Base-by-base conservation (phyloP, 2,329 filamentous ascomycete species). In the Incumbomyces lentus region DNA sequence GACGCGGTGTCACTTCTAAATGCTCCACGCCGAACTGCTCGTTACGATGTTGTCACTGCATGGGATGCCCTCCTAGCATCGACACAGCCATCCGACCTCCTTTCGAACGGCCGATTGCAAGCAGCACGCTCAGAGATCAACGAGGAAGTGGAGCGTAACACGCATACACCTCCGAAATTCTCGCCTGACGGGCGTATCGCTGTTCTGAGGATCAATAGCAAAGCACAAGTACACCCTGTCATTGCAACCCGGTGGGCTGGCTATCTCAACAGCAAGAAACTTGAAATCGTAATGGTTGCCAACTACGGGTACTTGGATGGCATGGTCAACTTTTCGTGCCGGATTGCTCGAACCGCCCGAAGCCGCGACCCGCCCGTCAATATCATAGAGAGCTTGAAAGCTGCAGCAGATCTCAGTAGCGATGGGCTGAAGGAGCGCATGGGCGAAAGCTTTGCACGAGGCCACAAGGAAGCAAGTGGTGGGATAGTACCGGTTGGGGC, bases 161-260 rank as follows among this genome's bases (percentile, higher is more conserved):
- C 78, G 1, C 80, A 77, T 50, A 71, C 76, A 1, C 70, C 78
- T 1, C 81, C 81, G 0, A 76, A 74, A 54, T 83, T 84, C 62
- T 81, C 75, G 3, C 63, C 67, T 2, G 80, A 84, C 48, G 77
- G 70, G 1, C 75, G 69, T 40, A 71, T 84, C 11, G 80, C 79
- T 0, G 74, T 84, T 0, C 69, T 84, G 37, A 70, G 75, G 3
- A 82, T 84, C 54, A 68, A 62, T 30, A 80, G 74, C 1, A 62
- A 65, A 19, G 75, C 78, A 1, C 81, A 84, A 55, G 69, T 84
- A 0, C 81, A 85, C 58, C 77, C 79, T 0, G 70, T 84, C 2
- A 80, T 84, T 47, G 80, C 81, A 1, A 82, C 78, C 3, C 67
- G 80, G 10, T 84, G 81, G 81, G 74, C 79, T 1, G 75, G 76